These are phyloP conservation scores for Ascosphaera acerosa DNA, from an alignment of 2,329 filamentous ascomycete species.

Conservation along the genomic window DNA sequence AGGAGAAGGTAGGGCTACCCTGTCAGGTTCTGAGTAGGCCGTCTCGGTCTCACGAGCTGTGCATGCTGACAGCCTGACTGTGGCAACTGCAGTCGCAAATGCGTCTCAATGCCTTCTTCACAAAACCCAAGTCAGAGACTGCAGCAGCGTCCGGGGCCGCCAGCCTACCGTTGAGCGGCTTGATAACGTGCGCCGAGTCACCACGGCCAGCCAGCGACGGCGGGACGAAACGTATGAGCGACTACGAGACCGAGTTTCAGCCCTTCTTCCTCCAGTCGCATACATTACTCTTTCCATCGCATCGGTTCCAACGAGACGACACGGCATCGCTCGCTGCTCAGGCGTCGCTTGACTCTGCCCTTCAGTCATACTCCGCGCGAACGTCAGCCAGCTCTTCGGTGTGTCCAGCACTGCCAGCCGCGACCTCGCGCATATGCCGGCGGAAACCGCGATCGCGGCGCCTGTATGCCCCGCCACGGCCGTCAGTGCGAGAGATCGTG, in stretches of 20 bases:
- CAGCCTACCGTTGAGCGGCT: constrained; percentile 3
- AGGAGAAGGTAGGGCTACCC: constrained; percentile 17
- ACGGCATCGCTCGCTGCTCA: too few species aligned
- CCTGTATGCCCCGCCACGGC: constrained; percentile 11
- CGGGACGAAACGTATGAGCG: constrained; percentile 15
- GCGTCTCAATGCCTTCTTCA: constrained; percentile 25
- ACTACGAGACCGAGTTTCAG: constrained; percentile 48
- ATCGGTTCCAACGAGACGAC: constrained; percentile 31
- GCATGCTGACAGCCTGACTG: constrained; percentile 7
- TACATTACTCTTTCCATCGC: constrained; percentile 38
- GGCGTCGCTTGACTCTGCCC: constrained; percentile 24
- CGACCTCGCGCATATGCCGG: constrained; percentile 14
- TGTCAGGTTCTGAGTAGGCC: background rate
- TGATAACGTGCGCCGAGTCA: constrained; percentile 7
- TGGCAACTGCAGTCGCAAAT: constrained; percentile 20
- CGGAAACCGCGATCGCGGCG: constrained; percentile 16
- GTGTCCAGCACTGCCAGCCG: constrained; percentile 8
- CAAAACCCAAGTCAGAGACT: constrained; percentile 14
- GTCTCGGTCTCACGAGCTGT: constrained; percentile 6
- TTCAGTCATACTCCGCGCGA: constrained; percentile 4
- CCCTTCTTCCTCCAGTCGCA: constrained; percentile 57
- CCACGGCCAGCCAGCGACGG: constrained; percentile 7
- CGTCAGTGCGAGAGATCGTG: constrained; percentile 34
- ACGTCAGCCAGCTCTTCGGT: too few species aligned
- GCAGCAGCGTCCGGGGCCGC: constrained; percentile 6